phyloP scores from a whole-genome alignment of 2,329 filamentous ascomycete species.

The Aspergillus sp. region DNA sequence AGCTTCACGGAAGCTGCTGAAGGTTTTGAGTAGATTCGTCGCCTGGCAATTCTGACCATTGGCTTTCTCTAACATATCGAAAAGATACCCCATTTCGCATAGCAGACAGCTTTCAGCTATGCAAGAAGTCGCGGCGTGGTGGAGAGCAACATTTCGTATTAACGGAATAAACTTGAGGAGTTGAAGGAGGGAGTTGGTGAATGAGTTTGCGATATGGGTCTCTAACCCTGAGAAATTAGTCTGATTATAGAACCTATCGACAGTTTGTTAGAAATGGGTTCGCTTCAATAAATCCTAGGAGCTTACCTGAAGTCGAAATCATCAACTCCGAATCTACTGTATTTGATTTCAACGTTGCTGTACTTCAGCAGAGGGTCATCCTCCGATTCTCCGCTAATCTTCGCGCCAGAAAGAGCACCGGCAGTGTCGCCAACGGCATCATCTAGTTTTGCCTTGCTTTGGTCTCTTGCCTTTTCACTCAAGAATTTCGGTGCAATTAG shows the following conservation, averaged over 20 bases:
- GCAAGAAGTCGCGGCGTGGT: conserved; percentile 85
- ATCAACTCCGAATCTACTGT: conserved; percentile 98
- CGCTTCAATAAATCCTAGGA: conserved; percentile 19
- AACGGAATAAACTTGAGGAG: conserved; percentile 87
- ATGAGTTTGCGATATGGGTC: conserved; percentile 95
- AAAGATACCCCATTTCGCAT: conserved; percentile 91
- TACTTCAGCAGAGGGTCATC: conserved; percentile 87
- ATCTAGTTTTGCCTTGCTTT: conserved; percentile 42
- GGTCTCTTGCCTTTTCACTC: conserved; percentile 83
- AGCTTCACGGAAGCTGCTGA: conserved; percentile 79
- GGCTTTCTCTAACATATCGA: conserved; percentile 97
- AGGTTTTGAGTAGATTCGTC: conserved; percentile 87
- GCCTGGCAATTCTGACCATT: conserved; percentile 93
- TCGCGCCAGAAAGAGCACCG: conserved; percentile 66
- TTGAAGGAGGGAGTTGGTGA: conserved; percentile 89
- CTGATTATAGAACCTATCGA: conserved; percentile 84
- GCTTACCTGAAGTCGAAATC: conserved; percentile 98
- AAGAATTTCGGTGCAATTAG: conserved; percentile 82
- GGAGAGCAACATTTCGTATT: conserved; percentile 81
- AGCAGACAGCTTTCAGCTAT: conserved; percentile 79
- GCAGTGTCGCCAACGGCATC: conserved; percentile 55
- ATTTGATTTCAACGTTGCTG: conserved; percentile 94
- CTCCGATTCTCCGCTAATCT: conserved; percentile 70
- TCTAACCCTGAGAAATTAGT: conserved; percentile 89
- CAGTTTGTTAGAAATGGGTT: background rate